Conservation (phyloP, 441 rosid genomes). For the Corymbia calophylla region DNA sequence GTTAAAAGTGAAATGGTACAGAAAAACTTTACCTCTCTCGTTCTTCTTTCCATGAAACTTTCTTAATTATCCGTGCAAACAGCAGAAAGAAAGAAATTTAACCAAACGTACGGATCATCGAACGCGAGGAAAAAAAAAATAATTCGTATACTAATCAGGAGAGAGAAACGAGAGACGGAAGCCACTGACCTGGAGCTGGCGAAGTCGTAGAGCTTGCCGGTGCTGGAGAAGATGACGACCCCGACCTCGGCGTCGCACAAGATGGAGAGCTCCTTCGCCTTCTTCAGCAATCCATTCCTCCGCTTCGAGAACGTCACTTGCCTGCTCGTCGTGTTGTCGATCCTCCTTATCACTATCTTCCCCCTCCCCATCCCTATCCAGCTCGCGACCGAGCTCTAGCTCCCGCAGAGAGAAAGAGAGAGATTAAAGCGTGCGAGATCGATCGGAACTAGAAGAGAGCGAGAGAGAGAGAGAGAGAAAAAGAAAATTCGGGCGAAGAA, state of each 20-base stretch:
- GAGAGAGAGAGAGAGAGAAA: background rate
- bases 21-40: background rate
- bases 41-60: background rate
- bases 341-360: constrained; percentile 14
- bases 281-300: constrained; percentile 12
- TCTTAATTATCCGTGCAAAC: background rate
- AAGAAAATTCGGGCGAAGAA: background rate
- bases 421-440: background rate
- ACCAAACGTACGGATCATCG: background rate
- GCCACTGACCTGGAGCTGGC: constrained; percentile 9
- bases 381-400: background rate
- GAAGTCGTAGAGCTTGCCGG: constrained; percentile 14
- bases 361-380: constrained; percentile 9
- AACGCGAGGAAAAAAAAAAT: background rate
- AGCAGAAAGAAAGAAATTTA: background rate
- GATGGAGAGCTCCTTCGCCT: constrained; percentile 17
- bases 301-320: constrained; percentile 19
- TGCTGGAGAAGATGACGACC: constrained; percentile 18
- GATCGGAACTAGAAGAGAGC: background rate
- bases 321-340: constrained; percentile 14
- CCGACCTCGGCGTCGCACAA: constrained; percentile 17
- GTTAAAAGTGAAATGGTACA: background rate
- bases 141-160: background rate
- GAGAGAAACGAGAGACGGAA: background rate
- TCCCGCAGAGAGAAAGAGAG: background rate